Evolutionary conservation across 768 basidiomycete species (phyloP), one percentile per base, ranked within the genome.

Genomic region (Rhizopogon sp.): DNA sequence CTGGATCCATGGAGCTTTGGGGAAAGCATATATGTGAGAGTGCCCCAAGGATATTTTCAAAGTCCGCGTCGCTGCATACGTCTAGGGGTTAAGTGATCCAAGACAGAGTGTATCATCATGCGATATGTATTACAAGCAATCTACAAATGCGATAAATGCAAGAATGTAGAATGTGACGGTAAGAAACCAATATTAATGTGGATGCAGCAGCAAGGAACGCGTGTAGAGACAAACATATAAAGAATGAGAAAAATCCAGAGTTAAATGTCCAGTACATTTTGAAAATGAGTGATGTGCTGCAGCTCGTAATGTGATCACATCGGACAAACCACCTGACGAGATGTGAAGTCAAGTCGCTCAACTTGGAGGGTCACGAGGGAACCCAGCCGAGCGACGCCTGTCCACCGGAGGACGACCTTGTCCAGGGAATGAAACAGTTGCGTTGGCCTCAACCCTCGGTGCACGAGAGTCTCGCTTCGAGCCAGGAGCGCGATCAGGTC

Each of bases 281-380:
- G 35, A 49, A 45, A 52, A 57, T 20, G 55, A 55, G 49, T 43
- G 50, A 46, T 37, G 22, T 46, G 41, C 33, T 22, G 39, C 33
- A 39, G 35, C 17, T 37, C 55, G 39, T 44, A 37, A 43, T 20
- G 45, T 22, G 25, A 50, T 39, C 40, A 25, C 25, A 41, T 43
- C 50, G 22, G 31, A 58, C 41, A 41, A 52, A 47, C 14, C 52
- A 35, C 42, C 22, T n/a, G 16, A 58, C 28, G 13, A 41, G 13
- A 56, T 33, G 9, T 35, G 8, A 39, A 35, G 35, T 3, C 13
- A 16, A 25, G 25, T 42, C 39, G 3, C 55, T 59, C 65, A 75
- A 54, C 68, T 77, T 13, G 73, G 70, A 33, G 76, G 74, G 58
- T 76, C 75, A 20, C 77, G 74, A n/a, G 63, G 67, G 25, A 65